Conservation (phyloP, 2,329 filamentous ascomycete genomes). For the Aspergillus texensis region DNA sequence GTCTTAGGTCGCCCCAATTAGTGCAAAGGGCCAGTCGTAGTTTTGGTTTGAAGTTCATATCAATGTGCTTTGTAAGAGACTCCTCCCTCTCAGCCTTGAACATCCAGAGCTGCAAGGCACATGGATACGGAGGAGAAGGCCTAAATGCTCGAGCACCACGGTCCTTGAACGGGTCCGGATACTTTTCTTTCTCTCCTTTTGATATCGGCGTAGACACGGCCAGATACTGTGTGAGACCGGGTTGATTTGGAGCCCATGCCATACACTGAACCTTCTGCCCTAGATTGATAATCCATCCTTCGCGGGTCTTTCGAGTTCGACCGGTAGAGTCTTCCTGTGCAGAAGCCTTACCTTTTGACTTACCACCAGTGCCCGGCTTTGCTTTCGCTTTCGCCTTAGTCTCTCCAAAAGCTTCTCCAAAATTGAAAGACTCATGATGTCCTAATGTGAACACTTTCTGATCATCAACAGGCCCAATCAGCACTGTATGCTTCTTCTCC, state of each 20-base stretch:
- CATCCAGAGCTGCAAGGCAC: constrained; percentile 62
- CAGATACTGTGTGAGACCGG: constrained; percentile 57
- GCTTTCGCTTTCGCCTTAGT: constrained; percentile 19
- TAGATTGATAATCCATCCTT: constrained; percentile 60
- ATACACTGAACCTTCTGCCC: constrained; percentile 56
- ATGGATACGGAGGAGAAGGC: constrained; percentile 51
- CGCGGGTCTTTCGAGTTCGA: constrained; percentile 31
- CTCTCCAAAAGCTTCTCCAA: constrained; percentile 49
- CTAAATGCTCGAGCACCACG: constrained; percentile 53
- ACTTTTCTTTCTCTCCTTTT: constrained; percentile 37
- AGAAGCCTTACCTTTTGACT: constrained; percentile 6
- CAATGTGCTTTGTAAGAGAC: constrained; percentile 41
- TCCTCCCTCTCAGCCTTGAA: constrained; percentile 47
- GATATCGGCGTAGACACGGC: constrained; percentile 50
- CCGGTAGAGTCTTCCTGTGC: constrained; percentile 1
- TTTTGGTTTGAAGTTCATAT: constrained; percentile 47
- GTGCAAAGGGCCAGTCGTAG: constrained; percentile 57
- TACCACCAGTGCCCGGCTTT: not conserved
- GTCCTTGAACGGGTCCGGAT: constrained; percentile 32
- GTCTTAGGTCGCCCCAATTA: constrained; percentile 59
- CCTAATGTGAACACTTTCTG: constrained; percentile 49
- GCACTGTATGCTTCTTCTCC: constrained; percentile 43
- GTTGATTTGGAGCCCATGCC: constrained; percentile 50
- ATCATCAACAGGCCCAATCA: constrained; percentile 53
- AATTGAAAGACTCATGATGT: constrained; percentile 46